These are phyloP conservation scores for Cyclotella sp. DNA, from an alignment of 108 stramenopile species.

Conservation along the genomic window DNA sequence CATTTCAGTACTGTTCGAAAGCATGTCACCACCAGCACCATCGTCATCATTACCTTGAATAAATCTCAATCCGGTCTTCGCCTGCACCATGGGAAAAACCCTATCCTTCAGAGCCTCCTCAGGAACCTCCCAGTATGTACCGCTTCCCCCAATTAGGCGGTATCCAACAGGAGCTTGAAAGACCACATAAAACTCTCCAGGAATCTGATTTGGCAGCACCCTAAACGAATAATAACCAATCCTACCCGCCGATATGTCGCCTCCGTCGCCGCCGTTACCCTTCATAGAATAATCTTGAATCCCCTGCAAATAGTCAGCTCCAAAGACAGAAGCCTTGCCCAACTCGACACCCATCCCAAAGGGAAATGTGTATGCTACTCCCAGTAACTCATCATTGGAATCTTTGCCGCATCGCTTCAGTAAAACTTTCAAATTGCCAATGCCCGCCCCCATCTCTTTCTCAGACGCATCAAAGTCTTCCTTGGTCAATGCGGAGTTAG, in stretches of 20 bases:
- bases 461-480: conserved; percentile 13
- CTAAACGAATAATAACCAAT: conserved; percentile 31
- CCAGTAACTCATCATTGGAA: conserved; percentile 7
- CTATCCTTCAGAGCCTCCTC: conserved; percentile 24
- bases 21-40: not conserved
- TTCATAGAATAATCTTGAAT: conserved; percentile 8
- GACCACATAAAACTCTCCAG: conserved; percentile 38
- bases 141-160: conserved; percentile 22
- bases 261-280: conserved; percentile 4
- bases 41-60: not conserved
- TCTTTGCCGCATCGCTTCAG: conserved; percentile 8
- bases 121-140: conserved; percentile 36
- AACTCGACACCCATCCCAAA: not conserved
- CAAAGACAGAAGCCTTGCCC: not conserved
- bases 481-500: conserved; percentile 8
- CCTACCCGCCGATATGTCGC: not conserved
- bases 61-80: not conserved
- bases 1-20: not conserved
- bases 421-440: conserved; percentile 18
- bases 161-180: conserved; percentile 29
- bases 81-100: conserved; percentile 29
- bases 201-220: conserved; percentile 29
- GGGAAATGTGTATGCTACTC: conserved; percentile 29
- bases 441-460: conserved; percentile 23
- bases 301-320: not conserved